phyloP scores from a whole-genome alignment of 352 stramenopile species.

The Halophytophthora polymorphica region DNA sequence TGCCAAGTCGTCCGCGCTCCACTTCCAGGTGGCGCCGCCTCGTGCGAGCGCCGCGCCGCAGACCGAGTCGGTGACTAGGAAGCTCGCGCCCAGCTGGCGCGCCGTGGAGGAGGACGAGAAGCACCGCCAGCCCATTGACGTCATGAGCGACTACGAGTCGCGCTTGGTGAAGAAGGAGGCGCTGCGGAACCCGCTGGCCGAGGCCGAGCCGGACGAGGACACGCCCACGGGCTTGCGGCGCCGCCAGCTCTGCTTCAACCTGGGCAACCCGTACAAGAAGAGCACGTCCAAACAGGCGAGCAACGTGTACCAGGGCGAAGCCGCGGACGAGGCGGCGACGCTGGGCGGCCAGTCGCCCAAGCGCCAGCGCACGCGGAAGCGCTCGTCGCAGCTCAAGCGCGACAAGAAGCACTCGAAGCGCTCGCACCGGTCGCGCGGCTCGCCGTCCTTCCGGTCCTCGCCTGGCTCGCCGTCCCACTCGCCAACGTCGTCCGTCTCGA shows the following conservation, averaged over 20 bases:
- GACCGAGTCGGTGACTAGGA: slow-evolving; percentile 26
- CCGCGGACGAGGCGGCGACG: slow-evolving; percentile 78
- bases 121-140: slow-evolving; percentile 79
- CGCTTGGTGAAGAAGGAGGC: slow-evolving; percentile 86
- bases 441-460: slow-evolving; percentile 66
- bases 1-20: slow-evolving; percentile 32
- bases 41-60: slow-evolving; percentile 15
- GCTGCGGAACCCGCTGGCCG: slow-evolving; percentile 76
- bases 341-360: slow-evolving; percentile 77
- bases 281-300: slow-evolving; percentile 74
- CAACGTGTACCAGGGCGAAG: slow-evolving; percentile 84
- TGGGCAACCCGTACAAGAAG: slow-evolving; percentile 90
- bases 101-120: slow-evolving; percentile 78
- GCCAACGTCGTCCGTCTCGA: slow-evolving; percentile 52
- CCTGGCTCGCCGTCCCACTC: slow-evolving; percentile 69
- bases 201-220: slow-evolving; percentile 83
- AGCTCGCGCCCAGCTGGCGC: slow-evolving; percentile 55
- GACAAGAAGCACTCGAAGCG: slow-evolving; percentile 76
- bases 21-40: slow-evolving; percentile 37
- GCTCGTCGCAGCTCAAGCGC: slow-evolving; percentile 80
- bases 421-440: slow-evolving; percentile 57
- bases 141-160: slow-evolving; percentile 89
- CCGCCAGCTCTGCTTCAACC: slow-evolving; percentile 81
- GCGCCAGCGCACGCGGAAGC: slow-evolving; percentile 77
- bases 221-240: slow-evolving; percentile 66